Evolutionary conservation across 257 asterid genomes (phyloP), one percentile per base, ranked within the genome.

Genomic region (Solanum chiquidenum): DNA sequence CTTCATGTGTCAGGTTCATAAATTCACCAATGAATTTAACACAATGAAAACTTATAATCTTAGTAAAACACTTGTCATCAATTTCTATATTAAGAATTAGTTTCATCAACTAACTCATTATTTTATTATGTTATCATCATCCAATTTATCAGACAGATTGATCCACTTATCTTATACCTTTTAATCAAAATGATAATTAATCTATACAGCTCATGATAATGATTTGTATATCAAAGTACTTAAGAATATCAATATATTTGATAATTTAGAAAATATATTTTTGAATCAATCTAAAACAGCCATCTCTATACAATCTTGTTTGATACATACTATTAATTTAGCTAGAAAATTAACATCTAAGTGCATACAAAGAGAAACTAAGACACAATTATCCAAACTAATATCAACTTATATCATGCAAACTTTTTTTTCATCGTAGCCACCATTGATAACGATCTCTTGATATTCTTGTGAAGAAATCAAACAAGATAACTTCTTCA

Each of bases 231-330:
- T 1, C 60, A 52, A 16, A 52, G 23, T 52, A 16, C 23, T 52
- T 16, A 5, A 52, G 8, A 55, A 2, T 18, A 18, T 55, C 64
- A 55, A 55, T 55, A 55, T 10, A 55, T 3, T 55, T 6, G 10
- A 55, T 55, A 55, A 18, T 0, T 55, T 0, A 55, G 0, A 55
- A 18, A 55, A 1, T 2, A 55, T 6, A 18, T 6, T 55, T 0
- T 18, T 6, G 7, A 55, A 55, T 18, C 10, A 55, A 18, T 55
- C n/a, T 55, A 0, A 55, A 55, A 18, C 2, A 55, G 0, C 1
- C 18, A 55, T 2, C n/a, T 55, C 64, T 2, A 18, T 55, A 1
- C 9, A 6, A 1, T 52, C n/a, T 52, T 52, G 3, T 2, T 52
- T 0, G 0, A 52, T 52, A 52, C 62, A 52, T 52, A 52, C 62